Conservation (phyloP, 2,329 filamentous ascomycete genomes). For the Pseudogymnoascus sp. region DNA sequence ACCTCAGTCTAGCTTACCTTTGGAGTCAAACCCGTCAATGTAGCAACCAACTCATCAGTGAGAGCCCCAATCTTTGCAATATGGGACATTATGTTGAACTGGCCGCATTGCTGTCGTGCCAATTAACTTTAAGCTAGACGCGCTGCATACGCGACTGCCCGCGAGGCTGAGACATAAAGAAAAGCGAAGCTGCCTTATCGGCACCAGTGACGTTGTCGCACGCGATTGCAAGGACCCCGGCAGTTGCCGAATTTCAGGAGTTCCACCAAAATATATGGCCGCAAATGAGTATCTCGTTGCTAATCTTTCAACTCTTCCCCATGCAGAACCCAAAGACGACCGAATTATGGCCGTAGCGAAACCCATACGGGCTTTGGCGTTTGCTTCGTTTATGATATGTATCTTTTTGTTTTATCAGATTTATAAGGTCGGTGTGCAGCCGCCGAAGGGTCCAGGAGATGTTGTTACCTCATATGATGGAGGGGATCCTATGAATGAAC, state of each 20-base stretch:
- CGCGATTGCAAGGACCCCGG: constrained; percentile 7
- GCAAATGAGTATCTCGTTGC: not conserved
- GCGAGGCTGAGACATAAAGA: constrained; percentile 1
- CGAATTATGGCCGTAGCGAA: constrained; percentile 72
- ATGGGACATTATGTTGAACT: constrained; percentile 53
- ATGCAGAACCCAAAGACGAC: constrained; percentile 21
- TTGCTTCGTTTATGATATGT: constrained; percentile 64
- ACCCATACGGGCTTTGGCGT: constrained; percentile 71
- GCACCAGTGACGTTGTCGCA: constrained; percentile 6
- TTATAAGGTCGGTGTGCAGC: constrained; percentile 47
- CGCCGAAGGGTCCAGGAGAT: constrained; percentile 34
- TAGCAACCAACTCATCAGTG: constrained; percentile 62
- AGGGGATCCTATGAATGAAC: constrained; percentile 77
- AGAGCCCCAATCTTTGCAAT: constrained; percentile 55
- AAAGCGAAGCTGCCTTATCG: constrained; percentile 8
- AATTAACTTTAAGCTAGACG: constrained; percentile 9
- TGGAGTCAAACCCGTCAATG: constrained; percentile 47
- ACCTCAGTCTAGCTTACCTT: constrained; percentile 36
- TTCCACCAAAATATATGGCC: not conserved
- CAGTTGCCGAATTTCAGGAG: constrained; percentile 10
- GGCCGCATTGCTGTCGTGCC: constrained; percentile 8
- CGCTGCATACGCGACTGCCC: constrained; percentile 3
- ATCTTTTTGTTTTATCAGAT: constrained; percentile 73
- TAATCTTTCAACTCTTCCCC: not conserved
- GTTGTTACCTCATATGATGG: constrained; percentile 52